Conservation (phyloP, 75 land plant species). For the Pinus taeda region DNA sequence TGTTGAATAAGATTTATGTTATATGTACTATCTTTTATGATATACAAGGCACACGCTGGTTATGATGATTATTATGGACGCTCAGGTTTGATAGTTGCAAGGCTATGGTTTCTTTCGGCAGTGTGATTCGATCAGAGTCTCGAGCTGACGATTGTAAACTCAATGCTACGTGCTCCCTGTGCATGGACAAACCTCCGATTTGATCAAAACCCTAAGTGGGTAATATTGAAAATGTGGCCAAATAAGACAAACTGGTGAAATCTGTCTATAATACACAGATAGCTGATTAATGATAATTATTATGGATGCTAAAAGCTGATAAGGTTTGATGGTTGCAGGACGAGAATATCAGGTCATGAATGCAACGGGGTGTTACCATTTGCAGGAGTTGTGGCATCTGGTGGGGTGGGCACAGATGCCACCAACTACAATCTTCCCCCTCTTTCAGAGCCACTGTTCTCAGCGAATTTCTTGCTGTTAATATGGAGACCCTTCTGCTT, state of each 20-base stretch:
- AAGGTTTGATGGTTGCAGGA: not conserved
- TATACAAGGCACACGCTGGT: too few relatives aligned
- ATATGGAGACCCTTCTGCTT: constrained; percentile 48
- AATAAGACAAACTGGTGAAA: not conserved
- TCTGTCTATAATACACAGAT: not conserved
- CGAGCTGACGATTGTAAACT: not conserved
- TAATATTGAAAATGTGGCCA: not conserved
- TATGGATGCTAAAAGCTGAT: not conserved
- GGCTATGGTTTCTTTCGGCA: too few relatives aligned
- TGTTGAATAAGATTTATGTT: too few relatives aligned
- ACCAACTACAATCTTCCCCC: constrained; percentile 19
- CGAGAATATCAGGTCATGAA: not conserved
- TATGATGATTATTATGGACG: too few relatives aligned
- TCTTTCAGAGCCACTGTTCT: constrained; percentile 61
- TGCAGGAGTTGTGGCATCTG: too few relatives aligned
- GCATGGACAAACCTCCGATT: too few relatives aligned
- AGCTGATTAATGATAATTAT: too few relatives aligned
- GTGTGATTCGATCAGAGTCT: too few relatives aligned
- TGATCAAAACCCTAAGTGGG: too few relatives aligned
- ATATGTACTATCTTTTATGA: too few relatives aligned
- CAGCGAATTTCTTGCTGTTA: constrained; percentile 63
- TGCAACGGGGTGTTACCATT: not conserved
- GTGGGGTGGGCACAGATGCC: not conserved
- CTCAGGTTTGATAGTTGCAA: too few relatives aligned
- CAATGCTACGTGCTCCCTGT: not conserved